These are phyloP conservation scores for Xylaria bambusicola DNA, from an alignment of 495 filamentous ascomycete genomes.

Conservation along the genomic window DNA sequence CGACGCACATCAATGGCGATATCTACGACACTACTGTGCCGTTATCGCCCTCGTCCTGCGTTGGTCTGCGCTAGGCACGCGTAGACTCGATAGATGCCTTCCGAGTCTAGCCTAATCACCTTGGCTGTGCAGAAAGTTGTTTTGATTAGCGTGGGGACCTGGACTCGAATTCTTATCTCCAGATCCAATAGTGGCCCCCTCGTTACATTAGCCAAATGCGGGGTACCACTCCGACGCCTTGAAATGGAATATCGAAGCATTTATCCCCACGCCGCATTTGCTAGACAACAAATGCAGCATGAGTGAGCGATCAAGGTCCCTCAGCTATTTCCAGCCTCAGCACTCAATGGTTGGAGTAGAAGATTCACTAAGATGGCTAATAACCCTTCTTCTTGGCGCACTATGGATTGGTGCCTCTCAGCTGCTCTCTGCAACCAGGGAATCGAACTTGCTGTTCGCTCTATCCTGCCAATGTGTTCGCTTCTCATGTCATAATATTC, in stretches of 20 bases:
- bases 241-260: slow-evolving; percentile 6
- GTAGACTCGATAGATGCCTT: slow-evolving; percentile 2
- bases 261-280: not conserved
- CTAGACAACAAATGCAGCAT: not conserved
- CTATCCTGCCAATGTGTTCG: not conserved
- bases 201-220: slow-evolving; percentile 28
- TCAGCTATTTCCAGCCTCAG: not conserved
- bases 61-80: not conserved
- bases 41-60: not conserved
- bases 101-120: slow-evolving; percentile 6
- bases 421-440: not conserved
- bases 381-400: not conserved
- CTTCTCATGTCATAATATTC: not conserved
- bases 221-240: slow-evolving; percentile 18
- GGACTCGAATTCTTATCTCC: slow-evolving; percentile 15
- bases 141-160: slow-evolving; percentile 26
- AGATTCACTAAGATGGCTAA: not conserved
- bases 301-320: not conserved
- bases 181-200: slow-evolving; percentile 13
- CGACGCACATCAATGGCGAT: not conserved
- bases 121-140: not conserved
- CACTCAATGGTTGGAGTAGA: not conserved
- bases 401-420: too few species aligned
- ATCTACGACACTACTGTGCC: not conserved
- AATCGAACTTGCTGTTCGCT: not conserved